A percentile compares a stretch with the other conserved stretches of the same genome.
These are phyloP conservation scores for Pelargonium nanum DNA, from an alignment of 345 rosid species.

Conservation along the genomic window DNA sequence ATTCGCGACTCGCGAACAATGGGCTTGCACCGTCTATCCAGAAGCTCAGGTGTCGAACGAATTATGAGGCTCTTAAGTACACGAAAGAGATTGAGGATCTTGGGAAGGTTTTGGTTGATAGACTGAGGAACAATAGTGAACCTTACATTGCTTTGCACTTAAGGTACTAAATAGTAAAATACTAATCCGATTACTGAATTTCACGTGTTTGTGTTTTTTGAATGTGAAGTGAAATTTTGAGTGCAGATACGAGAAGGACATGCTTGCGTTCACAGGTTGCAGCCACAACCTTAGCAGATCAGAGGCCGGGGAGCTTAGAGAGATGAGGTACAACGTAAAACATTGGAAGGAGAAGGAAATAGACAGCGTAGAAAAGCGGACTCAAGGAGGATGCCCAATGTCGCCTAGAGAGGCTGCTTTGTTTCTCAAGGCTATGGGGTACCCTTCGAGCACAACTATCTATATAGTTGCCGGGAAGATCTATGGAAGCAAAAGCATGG, in stretches of 20 bases:
- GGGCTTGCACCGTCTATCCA: conserved; percentile 73
- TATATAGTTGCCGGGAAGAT: conserved; percentile 92
- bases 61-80: conserved; percentile 69
- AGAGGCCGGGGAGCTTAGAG: conserved; percentile 69
- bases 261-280: conserved; percentile 99
- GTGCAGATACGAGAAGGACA: conserved; percentile 92
- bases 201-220: too few species aligned
- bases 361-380: conserved; percentile 49
- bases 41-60: conserved; percentile 80
- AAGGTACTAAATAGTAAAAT: conserved; percentile 33
- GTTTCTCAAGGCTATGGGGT: conserved; percentile 92
- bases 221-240: neutral
- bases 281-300: conserved; percentile 68
- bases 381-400: conserved; percentile 95
- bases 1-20: conserved; percentile 83
- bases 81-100: conserved; percentile 61
- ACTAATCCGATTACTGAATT: too few species aligned
- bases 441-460: conserved; percentile 68
- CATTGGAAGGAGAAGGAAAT: conserved; percentile 99
- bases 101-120: conserved; percentile 49
- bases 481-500: conserved; percentile 75
- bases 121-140: conserved; percentile 57
- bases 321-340: conserved; percentile 65
- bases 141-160: conserved; percentile 86
- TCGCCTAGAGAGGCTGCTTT: conserved; percentile 92